phyloP scores from a whole-genome alignment of 2,329 filamentous ascomycete species.

The Macrophomina phaseolina region DNA sequence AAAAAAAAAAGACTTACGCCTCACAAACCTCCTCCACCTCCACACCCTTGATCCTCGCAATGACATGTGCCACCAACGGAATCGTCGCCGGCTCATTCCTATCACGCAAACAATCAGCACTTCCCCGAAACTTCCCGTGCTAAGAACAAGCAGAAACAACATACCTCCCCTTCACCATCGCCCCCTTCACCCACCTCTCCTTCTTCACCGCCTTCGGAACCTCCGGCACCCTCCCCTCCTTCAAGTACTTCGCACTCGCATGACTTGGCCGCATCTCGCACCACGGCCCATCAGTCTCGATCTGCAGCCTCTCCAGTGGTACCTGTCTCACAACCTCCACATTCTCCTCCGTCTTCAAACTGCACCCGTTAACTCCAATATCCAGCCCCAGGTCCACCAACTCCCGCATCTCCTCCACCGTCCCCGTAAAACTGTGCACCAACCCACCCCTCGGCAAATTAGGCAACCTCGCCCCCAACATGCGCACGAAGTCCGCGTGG shows the following conservation, averaged over 20 bases:
- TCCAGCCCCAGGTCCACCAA: slow-evolving; percentile 48
- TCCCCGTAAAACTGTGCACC: slow-evolving; percentile 51
- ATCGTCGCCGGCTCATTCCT: slow-evolving; percentile 92
- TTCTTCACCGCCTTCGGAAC: slow-evolving; percentile 90
- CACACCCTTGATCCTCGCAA: slow-evolving; percentile 84
- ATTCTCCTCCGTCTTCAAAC: slow-evolving; percentile 92
- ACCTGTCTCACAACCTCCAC: slow-evolving; percentile 81
- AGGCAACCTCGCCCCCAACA: slow-evolving; percentile 69
- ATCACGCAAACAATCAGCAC: neutral
- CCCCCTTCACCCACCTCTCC: slow-evolving; percentile 87
- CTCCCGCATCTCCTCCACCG: slow-evolving; percentile 47
- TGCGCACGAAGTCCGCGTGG: slow-evolving; percentile 78
- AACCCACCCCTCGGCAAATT: slow-evolving; percentile 75
- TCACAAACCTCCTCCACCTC: slow-evolving; percentile 83
- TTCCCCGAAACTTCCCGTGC: neutral
- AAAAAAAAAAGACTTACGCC: slow-evolving; percentile 57
- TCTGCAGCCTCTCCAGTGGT: slow-evolving; percentile 79
- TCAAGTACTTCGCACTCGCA: slow-evolving; percentile 77
- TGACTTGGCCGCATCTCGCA: slow-evolving; percentile 66
- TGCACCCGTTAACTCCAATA: slow-evolving; percentile 63
- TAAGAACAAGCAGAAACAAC: neutral
- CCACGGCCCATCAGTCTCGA: slow-evolving; percentile 97
- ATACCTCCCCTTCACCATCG: slow-evolving; percentile 82
- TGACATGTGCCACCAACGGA: slow-evolving; percentile 82
- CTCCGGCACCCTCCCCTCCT: slow-evolving; percentile 66